Evolutionary conservation across 1,284 basidiomycete species (phyloP), one percentile per base, ranked within the genome.

Genomic region (Leccinum brunneo-olivaceum): DNA sequence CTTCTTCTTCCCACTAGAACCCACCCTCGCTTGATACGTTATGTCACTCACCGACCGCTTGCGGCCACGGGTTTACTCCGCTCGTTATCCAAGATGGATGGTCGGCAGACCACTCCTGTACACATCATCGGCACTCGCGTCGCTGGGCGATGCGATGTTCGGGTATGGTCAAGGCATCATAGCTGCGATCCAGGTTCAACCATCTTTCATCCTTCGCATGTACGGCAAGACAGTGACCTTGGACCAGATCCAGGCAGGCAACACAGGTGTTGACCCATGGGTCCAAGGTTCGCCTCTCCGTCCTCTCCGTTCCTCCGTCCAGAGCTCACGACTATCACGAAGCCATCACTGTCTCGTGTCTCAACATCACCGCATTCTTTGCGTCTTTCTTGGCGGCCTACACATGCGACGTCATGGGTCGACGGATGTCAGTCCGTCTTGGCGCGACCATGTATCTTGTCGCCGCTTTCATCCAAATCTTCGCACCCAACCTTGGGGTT

Each of bases 131-230:
- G 72, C 74, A 0, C 63, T 74, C 23, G 73, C 74, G 10, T 71
- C 72, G 45, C 65, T 77, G 45, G 75, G 74, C 38, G 74, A 77
- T 50, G 74, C 73, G 5, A 71, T 76, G 65, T 74, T 77, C 48
- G 75, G 75, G 2, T 77, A 76, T 47, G 68, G 71, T 33, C 74
- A 76, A 53, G 75, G 75, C 2, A 69, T 72, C 49, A 74, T 75
- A 28, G 73, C 73, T 5, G 63, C 71, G 2, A 64, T 72, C 15
- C 73, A 76, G 38, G 69, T 77, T 34, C 74, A 76, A 48, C 74
- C 74, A 4, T 67, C 68, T 6, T 77, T 76, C 53, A 69, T 76
- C 43, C 56, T 63, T 14, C 60, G 68, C 12, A 73, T 77, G 66
- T 77, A 71, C 41, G 68, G 69, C 6, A 61, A 48, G 41, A 53